Conservation (phyloP, 2,329 filamentous ascomycete genomes). For the Diaporthe velutina region DNA sequence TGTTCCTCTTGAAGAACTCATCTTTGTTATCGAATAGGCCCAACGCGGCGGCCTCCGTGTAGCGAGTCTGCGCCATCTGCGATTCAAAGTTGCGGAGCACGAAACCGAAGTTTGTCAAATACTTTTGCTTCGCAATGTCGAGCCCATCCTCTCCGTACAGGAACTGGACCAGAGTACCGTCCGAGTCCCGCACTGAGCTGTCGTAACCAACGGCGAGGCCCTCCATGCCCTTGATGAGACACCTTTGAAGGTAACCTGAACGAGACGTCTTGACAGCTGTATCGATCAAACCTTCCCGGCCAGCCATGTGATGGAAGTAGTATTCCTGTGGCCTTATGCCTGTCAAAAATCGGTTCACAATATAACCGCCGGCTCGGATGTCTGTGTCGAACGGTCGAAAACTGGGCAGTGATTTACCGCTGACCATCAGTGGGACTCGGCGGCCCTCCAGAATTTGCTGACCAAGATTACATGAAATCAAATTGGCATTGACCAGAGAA, state of each 20-base stretch:
- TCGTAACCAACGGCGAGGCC: constrained; percentile 94
- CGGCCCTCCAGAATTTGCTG: constrained; percentile 97
- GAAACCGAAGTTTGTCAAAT: constrained; percentile 91
- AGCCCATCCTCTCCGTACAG: constrained; percentile 96
- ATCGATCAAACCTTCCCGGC: constrained; percentile 97
- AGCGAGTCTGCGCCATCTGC: constrained; percentile 81
- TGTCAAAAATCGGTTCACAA: constrained; percentile 96
- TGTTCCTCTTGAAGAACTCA: constrained; percentile 81
- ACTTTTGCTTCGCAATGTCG: constrained; percentile 94
- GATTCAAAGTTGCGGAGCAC: constrained; percentile 87
- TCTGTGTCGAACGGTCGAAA: constrained; percentile 94
- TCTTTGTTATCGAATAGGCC: constrained; percentile 66
- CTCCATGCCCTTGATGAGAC: constrained; percentile 99
- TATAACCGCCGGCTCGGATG: constrained; percentile 90
- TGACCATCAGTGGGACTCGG: constrained; percentile 96
- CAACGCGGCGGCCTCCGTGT: constrained; percentile 63
- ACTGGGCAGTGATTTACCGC: constrained; percentile 94
- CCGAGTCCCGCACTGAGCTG: constrained; percentile 91
- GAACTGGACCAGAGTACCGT: constrained; percentile 94
- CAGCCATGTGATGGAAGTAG: constrained; percentile 99
- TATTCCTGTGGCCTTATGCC: constrained; percentile 98
- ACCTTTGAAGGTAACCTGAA: constrained; percentile 95
- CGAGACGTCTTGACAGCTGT: constrained; percentile 98
- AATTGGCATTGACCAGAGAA: constrained; percentile 90
- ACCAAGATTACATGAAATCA: constrained; percentile 97